Evolutionary conservation across 78 protist genomes (phyloP).

Genomic region (Dictyostelium intermedium): DNA sequence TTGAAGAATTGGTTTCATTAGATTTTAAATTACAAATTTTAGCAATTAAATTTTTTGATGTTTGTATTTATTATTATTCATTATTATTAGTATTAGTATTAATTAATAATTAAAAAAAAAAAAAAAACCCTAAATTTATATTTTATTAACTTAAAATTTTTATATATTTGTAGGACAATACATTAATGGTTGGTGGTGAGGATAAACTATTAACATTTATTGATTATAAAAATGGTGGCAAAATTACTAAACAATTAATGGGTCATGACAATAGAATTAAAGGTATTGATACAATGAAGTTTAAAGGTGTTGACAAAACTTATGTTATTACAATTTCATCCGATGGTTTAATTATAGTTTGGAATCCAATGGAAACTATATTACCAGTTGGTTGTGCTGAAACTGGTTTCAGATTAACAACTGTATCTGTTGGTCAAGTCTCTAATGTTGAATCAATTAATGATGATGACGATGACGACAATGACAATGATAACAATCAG

Average conservation of each 20-base stretch:
- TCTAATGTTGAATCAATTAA: neutral
- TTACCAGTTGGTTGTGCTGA: constrained; percentile 65
- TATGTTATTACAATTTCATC: constrained; percentile 45
- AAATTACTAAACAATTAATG: neutral
- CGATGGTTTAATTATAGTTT: constrained; percentile 42
- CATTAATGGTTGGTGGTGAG: constrained; percentile 58
- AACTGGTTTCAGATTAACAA: constrained; percentile 52
- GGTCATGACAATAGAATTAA: constrained; percentile 37
- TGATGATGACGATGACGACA: neutral
- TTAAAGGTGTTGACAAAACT: neutral
- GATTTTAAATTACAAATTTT: constrained; percentile 31
- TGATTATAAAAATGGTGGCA: constrained; percentile 40
- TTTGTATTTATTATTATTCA: neutral
- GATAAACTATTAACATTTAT: constrained; percentile 16
- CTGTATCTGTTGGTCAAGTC: constrained; percentile 1
- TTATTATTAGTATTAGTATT: no score
- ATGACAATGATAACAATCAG: neutral
- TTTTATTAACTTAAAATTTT: neutral
- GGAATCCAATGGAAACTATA: constrained; percentile 26
- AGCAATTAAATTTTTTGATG: constrained; percentile 33
- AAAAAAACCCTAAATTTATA: no score
- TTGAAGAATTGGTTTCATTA: constrained; percentile 1
- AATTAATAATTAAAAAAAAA: neutral
- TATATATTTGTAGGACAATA: constrained; percentile 10
- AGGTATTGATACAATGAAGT: constrained; percentile 15